These are phyloP conservation scores for Mucor lusitanicus DNA, from an alignment of 371 early-diverging fungal species.

Conservation along the genomic window DNA sequence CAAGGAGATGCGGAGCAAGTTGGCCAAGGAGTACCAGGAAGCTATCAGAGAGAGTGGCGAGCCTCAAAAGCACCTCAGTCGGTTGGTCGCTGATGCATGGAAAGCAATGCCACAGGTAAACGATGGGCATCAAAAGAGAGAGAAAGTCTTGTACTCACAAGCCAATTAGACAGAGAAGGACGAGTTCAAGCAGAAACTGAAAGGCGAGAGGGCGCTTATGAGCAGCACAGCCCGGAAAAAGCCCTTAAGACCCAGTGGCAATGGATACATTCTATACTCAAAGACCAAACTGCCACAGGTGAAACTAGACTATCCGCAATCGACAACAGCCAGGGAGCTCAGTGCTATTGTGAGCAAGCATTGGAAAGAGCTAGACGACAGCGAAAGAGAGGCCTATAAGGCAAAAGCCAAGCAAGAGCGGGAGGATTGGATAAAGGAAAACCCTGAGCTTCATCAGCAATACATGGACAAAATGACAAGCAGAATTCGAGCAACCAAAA, in stretches of 20 bases:
- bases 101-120: neutral
- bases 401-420: slow-evolving; percentile 19
- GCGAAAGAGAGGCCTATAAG: neutral
- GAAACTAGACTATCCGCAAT: neutral
- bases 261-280: neutral
- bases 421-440: slow-evolving; percentile 17
- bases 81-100: neutral
- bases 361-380: neutral
- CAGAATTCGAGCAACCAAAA: neutral
- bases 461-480: neutral
- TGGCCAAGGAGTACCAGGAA: neutral
- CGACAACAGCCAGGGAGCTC: neutral
- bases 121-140: neutral
- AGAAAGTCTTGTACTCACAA: neutral
- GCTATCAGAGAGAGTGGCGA: neutral
- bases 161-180: neutral
- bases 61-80: neutral
- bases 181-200: neutral
- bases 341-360: neutral
- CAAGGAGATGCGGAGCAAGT: neutral
- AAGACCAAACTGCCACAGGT: neutral
- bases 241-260: neutral
- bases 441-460: neutral
- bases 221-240: neutral
- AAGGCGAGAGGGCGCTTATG: neutral